A percentile compares a stretch with the other conserved stretches of the same genome.
Evolutionary conservation across 306 rosid species (phyloP).

Genomic region (Lotus japonicus): DNA sequence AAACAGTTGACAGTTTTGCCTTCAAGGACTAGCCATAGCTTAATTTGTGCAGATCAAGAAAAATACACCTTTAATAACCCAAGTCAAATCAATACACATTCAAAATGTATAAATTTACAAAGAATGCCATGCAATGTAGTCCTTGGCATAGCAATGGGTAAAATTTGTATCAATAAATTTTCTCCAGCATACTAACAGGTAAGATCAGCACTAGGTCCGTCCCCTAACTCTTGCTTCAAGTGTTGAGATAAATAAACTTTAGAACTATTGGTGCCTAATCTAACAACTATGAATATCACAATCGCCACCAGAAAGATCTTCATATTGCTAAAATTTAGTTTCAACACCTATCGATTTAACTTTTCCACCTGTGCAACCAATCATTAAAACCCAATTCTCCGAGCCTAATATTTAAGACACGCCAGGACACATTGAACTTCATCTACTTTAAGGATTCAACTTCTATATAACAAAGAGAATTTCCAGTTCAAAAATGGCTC

Average conservation of each 20-base stretch:
- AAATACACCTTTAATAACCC: not conserved
- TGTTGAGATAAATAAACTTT: too few species aligned
- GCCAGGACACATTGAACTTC: not conserved
- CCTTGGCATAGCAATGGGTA: not conserved
- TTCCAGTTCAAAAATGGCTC: slow-evolving; percentile 58
- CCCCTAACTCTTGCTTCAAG: slow-evolving; percentile 37
- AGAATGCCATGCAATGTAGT: not conserved
- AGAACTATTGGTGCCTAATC: too few species aligned
- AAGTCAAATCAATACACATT: not conserved
- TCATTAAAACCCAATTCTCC: not conserved
- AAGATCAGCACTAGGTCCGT: not conserved
- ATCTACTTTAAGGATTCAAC: not conserved
- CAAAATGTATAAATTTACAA: not conserved
- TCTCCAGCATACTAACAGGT: not conserved
- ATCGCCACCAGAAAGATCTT: not conserved
- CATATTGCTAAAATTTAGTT: not conserved
- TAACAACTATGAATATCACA: too few species aligned
- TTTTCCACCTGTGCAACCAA: not conserved
- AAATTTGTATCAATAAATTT: not conserved
- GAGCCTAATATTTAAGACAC: not conserved
- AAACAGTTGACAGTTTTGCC: not conserved
- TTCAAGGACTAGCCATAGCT: not conserved
- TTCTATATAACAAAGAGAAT: not conserved
- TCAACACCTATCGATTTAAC: not conserved
- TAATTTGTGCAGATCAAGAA: slow-evolving; percentile 3